These are phyloP conservation scores for Hypoxylon sp. DNA, from an alignment of 2,329 filamentous ascomycete species.

Conservation along the genomic window DNA sequence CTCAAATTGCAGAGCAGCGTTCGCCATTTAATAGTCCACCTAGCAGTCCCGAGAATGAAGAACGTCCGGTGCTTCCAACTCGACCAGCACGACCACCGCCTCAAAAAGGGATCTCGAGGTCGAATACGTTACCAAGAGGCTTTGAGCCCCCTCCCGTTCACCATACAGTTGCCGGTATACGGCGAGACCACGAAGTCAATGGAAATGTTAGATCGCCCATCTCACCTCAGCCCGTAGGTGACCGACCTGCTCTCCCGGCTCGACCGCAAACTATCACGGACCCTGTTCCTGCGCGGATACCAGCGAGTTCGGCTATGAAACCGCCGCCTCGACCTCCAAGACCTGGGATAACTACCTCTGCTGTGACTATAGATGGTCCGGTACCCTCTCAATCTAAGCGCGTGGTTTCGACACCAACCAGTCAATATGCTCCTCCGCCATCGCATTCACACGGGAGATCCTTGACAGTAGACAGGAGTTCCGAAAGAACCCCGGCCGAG, in stretches of 20 bases:
- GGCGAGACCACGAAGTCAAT: conserved; percentile 60
- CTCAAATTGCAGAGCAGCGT: conserved; percentile 59
- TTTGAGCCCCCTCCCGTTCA: conserved; percentile 69
- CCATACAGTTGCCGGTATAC: conserved; percentile 60
- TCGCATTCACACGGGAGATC: conserved; percentile 61
- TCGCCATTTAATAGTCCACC: conserved; percentile 93
- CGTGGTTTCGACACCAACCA: conserved; percentile 61
- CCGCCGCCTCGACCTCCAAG: conserved; percentile 63
- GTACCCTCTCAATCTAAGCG: conserved; percentile 54
- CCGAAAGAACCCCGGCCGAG: conserved; percentile 56
- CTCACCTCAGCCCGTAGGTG: conserved; percentile 58
- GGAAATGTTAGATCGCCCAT: conserved; percentile 55
- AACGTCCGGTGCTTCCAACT: conserved; percentile 63
- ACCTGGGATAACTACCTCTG: conserved; percentile 48
- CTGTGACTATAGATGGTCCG: conserved; percentile 41
- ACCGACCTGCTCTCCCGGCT: conserved; percentile 64
- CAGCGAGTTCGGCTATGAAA: conserved; percentile 50
- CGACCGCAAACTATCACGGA: conserved; percentile 60
- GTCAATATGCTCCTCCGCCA: conserved; percentile 59
- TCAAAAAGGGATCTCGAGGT: conserved; percentile 49
- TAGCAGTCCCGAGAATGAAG: conserved; percentile 68
- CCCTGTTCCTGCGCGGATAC: conserved; percentile 48
- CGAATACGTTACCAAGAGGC: conserved; percentile 52
- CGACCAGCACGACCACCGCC: conserved; percentile 63
- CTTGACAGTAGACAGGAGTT: conserved; percentile 63